A percentile compares a stretch with the other conserved stretches of the same genome.
These are phyloP conservation scores for Anthostomella pinea DNA, from an alignment of 2,329 filamentous ascomycete genomes.

Conservation along the genomic window DNA sequence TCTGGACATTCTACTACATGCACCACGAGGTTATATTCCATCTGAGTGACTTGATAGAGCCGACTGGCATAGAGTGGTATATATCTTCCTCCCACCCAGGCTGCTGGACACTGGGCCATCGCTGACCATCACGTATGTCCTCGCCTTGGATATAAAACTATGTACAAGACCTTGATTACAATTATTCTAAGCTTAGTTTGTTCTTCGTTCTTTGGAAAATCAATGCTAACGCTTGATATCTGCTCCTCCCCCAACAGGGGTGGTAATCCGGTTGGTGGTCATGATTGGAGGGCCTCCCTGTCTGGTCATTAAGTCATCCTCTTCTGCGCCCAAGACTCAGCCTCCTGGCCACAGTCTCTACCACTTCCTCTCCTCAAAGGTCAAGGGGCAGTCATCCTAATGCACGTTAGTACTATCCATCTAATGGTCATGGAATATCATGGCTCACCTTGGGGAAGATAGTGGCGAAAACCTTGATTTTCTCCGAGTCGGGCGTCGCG, in stretches of 20 bases:
- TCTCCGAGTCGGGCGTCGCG: conserved; percentile 77
- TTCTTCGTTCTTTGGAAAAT: conserved; percentile 10
- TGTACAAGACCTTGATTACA: conserved; percentile 23
- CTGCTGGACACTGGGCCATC: no score
- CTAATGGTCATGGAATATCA: conserved; percentile 3
- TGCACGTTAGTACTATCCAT: conserved; percentile 26
- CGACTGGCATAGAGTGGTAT: no score
- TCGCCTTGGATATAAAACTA: no score
- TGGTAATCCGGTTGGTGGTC: no score
- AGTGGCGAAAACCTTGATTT: conserved; percentile 97
- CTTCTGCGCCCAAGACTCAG: neutral
- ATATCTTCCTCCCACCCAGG: no score
- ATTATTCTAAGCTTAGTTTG: conserved; percentile 23
- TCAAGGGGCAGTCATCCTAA: conserved; percentile 80
- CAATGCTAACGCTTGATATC: conserved; percentile 2
- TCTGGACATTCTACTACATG: no score
- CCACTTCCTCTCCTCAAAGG: conserved; percentile 59
- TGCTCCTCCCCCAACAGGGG: neutral
- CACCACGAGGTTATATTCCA: no score
- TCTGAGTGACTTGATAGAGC: no score
- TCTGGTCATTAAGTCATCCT: neutral
- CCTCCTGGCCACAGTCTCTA: conserved; percentile 23
- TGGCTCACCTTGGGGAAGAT: conserved; percentile 88
- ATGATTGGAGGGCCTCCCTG: neutral
- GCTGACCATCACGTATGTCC: no score